Evolutionary conservation across 116 monocot species (phyloP).

Genomic region (Phalaenopsis hybrid): DNA sequence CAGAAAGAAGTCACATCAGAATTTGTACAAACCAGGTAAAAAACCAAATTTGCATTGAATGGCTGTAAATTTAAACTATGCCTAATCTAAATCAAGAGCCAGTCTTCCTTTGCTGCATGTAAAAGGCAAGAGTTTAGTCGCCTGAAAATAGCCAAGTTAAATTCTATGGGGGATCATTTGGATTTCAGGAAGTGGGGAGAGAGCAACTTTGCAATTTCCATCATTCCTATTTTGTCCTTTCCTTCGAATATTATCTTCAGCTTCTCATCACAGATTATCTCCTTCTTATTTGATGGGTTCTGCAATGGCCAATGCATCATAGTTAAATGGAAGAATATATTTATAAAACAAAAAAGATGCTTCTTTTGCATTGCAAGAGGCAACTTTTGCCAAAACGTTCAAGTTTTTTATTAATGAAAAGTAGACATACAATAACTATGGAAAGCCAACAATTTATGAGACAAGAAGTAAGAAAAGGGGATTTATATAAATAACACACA

Average conservation of each 20-base stretch:
- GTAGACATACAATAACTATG: background rate
- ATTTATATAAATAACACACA: background rate
- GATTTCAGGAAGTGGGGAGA: conserved; percentile 55
- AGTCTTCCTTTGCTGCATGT: background rate
- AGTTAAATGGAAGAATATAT: background rate
- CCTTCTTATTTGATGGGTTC: conserved; percentile 69
- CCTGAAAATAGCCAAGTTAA: background rate
- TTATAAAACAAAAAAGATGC: background rate
- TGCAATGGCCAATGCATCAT: conserved; percentile 14
- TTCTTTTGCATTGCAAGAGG: background rate
- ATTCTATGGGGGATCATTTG: conserved; percentile 15
- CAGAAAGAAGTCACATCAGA: too few species aligned
- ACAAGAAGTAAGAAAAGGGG: background rate
- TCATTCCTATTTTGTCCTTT: conserved; percentile 70
- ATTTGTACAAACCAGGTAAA: too few species aligned
- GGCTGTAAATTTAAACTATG: background rate
- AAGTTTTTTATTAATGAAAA: background rate
- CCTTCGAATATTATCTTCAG: conserved; percentile 72
- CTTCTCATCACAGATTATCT: conserved; percentile 68
- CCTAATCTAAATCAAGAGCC: background rate
- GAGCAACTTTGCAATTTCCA: conserved; percentile 55
- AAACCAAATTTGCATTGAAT: background rate
- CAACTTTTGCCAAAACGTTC: background rate
- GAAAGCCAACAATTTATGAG: background rate
- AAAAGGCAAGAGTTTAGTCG: background rate